These are phyloP conservation scores for Neurospora sp. DNA, from an alignment of 495 filamentous ascomycete genomes.

Conservation along the genomic window DNA sequence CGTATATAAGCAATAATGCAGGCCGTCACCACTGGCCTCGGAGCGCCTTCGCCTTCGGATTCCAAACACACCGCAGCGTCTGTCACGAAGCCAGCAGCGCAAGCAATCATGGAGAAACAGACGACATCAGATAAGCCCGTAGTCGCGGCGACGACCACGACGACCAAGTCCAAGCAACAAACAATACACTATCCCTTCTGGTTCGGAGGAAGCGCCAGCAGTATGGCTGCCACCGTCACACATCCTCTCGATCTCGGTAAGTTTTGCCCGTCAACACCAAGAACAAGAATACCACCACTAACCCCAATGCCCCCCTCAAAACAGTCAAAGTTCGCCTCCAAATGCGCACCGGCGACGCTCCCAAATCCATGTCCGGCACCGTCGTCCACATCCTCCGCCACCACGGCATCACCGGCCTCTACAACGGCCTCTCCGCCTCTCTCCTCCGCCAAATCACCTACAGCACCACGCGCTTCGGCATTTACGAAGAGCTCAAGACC, in stretches of 20 bases:
- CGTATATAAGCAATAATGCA: conserved; percentile 3
- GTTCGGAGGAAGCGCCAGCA: conserved; percentile 89
- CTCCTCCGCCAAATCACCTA: conserved; percentile 88
- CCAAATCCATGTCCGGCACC: conserved; percentile 69
- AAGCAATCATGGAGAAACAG: conserved; percentile 1
- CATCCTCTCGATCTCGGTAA: conserved; percentile 80
- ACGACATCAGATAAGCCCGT: background rate
- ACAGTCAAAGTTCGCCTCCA: conserved; percentile 64
- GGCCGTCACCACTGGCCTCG: conserved; percentile 4
- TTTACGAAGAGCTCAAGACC: conserved; percentile 86
- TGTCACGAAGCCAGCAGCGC: background rate
- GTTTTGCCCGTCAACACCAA: conserved; percentile 11
- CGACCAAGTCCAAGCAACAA: conserved; percentile 29
- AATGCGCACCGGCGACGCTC: conserved; percentile 57
- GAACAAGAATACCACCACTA: background rate
- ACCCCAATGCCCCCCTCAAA: background rate
- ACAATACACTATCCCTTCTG: conserved; percentile 70
- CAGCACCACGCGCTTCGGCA: conserved; percentile 84
- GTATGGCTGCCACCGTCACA: conserved; percentile 79
- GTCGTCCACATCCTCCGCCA: conserved; percentile 61
- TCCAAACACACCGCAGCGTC: background rate
- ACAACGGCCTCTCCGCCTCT: conserved; percentile 82
- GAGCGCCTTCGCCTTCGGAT: background rate
- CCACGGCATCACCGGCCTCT: conserved; percentile 62
- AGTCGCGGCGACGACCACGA: conserved; percentile 4